Percentiles rank a stretch among this genome's conserved stretches.
Conservation (phyloP, 768 basidiomycete genomes). For the Suillus hirtellus region DNA sequence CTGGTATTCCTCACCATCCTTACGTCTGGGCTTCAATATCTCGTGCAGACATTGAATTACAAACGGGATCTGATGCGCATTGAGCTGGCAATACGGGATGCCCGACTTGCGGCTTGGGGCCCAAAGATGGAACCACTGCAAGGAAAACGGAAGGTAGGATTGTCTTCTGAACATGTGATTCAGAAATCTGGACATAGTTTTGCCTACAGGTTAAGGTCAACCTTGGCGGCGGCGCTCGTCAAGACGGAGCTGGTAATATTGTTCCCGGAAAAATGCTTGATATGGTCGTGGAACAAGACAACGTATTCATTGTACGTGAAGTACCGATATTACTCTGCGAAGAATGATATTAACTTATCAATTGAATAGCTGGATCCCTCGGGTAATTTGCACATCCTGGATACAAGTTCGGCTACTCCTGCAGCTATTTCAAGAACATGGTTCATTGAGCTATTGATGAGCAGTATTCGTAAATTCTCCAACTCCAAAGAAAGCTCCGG, state of each 20-base stretch:
- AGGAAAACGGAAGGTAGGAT: slow-evolving; percentile 67
- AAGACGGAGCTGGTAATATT: slow-evolving; percentile 58
- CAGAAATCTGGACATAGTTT: slow-evolving; percentile 10
- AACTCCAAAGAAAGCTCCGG: slow-evolving; percentile 26
- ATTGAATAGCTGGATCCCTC: slow-evolving; percentile 56
- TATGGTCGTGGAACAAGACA: slow-evolving; percentile 75
- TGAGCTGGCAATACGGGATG: slow-evolving; percentile 56
- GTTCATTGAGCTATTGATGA: slow-evolving; percentile 53
- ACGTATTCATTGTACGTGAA: slow-evolving; percentile 67
- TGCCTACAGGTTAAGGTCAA: slow-evolving; percentile 65
- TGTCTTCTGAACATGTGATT: background rate
- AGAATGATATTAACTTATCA: background rate
- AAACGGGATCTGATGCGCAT: slow-evolving; percentile 71
- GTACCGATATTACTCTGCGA: background rate
- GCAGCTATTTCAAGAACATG: slow-evolving; percentile 70
- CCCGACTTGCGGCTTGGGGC: slow-evolving; percentile 81
- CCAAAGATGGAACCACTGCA: slow-evolving; percentile 64
- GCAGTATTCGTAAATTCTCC: slow-evolving; percentile 8
- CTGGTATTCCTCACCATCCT: slow-evolving; percentile 73
- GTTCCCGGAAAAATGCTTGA: slow-evolving; percentile 60
- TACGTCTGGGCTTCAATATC: slow-evolving; percentile 79
- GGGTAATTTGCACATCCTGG: slow-evolving; percentile 57
- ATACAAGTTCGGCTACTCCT: slow-evolving; percentile 54
- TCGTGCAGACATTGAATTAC: slow-evolving; percentile 79
- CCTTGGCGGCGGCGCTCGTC: slow-evolving; percentile 50